Percentiles rank a stretch among this genome's conserved stretches.
These are phyloP conservation scores for Paramyrothecium roridum DNA, from an alignment of 2,329 filamentous ascomycete genomes.

Conservation along the genomic window DNA sequence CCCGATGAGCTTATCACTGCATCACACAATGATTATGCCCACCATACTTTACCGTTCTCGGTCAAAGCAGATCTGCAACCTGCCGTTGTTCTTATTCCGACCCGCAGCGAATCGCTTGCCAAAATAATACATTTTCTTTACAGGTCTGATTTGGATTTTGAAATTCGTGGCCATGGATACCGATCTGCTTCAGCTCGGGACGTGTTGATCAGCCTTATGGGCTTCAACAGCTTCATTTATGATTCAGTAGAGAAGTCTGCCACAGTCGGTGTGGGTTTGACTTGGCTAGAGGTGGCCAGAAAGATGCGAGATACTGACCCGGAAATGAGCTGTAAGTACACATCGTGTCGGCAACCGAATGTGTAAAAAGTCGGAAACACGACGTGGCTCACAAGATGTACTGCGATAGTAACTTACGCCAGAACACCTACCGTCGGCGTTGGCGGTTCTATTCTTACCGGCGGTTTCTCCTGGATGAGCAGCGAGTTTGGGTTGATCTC, in stretches of 20 bases:
- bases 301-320: background rate
- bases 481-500: background rate
- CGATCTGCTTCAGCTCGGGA: background rate
- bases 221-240: background rate
- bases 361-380: background rate
- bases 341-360: background rate
- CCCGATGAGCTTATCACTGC: too few species aligned
- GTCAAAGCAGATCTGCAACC: too few species aligned
- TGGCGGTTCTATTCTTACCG: background rate
- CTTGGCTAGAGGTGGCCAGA: background rate
- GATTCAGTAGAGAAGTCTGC: background rate
- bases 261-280: background rate
- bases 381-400: background rate
- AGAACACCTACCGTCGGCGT: background rate
- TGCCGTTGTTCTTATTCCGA: too few species aligned
- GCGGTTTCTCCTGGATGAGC: background rate
- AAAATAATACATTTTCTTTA: background rate
- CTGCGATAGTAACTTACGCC: background rate
- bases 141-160: background rate
- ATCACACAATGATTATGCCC: too few species aligned
- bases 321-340: background rate
- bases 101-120: background rate
- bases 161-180: background rate
- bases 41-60: too few species aligned
- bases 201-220: background rate